Conservation (phyloP, 495 filamentous ascomycete species). For the Acidiella bohemica region DNA sequence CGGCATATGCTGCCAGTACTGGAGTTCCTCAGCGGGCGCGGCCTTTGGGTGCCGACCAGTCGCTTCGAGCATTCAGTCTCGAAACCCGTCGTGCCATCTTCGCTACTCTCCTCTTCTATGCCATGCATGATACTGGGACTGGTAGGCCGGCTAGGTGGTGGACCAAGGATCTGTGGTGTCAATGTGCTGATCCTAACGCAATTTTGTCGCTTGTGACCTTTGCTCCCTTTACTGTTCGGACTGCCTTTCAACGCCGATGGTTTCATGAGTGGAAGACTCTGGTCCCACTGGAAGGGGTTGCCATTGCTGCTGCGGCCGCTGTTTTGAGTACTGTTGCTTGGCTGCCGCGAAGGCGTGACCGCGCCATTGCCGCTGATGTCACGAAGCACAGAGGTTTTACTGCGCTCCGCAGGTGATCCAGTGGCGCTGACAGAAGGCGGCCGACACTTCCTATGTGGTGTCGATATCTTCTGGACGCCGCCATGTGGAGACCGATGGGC, state of each 20-base stretch:
- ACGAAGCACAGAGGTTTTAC: constrained; percentile 12
- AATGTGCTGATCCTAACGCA: constrained; percentile 23
- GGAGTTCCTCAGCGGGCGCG: constrained; percentile 4
- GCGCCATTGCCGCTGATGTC: constrained; percentile 15
- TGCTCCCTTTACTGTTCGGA: constrained; percentile 12
- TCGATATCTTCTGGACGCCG: constrained; percentile 7
- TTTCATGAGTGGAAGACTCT: constrained; percentile 7
- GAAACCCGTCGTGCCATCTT: too few species aligned
- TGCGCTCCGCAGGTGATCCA: constrained; percentile 20
- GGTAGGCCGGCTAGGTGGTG: constrained; percentile 18
- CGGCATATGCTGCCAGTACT: not conserved
- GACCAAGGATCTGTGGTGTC: constrained; percentile 25
- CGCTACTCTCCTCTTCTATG: constrained; percentile 23
- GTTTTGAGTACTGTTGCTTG: constrained; percentile 11
- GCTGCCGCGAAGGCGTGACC: constrained; percentile 10
- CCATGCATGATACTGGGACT: constrained; percentile 24
- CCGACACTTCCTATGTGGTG: constrained; percentile 4
- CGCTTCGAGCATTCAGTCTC: too few species aligned
- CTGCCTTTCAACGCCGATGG: constrained; percentile 23
- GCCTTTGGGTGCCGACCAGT: too few species aligned
- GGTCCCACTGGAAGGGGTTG: constrained; percentile 23
- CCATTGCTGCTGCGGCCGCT: constrained; percentile 16
- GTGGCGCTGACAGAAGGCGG: constrained; percentile 8
- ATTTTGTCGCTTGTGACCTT: constrained; percentile 21
- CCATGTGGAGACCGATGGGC: not conserved